Evolutionary conservation across 305 asterid species (phyloP).

Genomic region (Solanum hybrid): DNA sequence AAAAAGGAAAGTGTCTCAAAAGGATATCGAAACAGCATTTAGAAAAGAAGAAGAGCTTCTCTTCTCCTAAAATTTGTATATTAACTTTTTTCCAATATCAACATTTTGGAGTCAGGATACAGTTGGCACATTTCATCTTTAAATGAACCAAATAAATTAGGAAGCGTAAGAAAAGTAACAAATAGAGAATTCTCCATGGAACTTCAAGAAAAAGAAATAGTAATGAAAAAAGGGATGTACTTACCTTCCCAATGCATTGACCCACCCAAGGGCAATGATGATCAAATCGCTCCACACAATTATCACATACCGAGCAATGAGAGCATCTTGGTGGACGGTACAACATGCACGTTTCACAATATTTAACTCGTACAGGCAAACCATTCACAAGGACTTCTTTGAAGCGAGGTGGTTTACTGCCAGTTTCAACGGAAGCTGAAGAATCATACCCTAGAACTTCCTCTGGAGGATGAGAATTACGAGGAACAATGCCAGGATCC

Average conservation of each 20-base stretch:
- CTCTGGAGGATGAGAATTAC: conserved; percentile 28
- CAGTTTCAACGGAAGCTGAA: conserved; percentile 20
- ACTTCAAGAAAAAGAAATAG: not conserved
- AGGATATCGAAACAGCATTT: not conserved
- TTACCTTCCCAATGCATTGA: conserved; percentile 39
- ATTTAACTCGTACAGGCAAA: conserved; percentile 29
- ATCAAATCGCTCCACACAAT: conserved; percentile 41
- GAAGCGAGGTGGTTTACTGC: conserved; percentile 20
- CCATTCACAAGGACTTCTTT: conserved; percentile 37
- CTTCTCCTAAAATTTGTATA: not conserved
- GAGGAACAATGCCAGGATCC: conserved; percentile 41
- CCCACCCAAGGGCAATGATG: conserved; percentile 49
- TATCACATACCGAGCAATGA: conserved; percentile 35
- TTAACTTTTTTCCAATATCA: not conserved
- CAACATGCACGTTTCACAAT: conserved; percentile 37
- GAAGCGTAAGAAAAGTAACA: not conserved
- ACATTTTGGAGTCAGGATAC: not conserved
- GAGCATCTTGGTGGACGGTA: conserved; percentile 40
- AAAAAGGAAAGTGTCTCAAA: not conserved
- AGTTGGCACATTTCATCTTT: not conserved
- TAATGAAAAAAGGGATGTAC: not conserved
- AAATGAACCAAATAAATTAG: not conserved
- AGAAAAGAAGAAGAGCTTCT: not conserved
- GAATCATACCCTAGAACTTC: conserved; percentile 24
- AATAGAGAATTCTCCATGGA: not conserved